Conservation (phyloP, 371 early-diverging fungal species). For the Fennellomyces sp. region DNA sequence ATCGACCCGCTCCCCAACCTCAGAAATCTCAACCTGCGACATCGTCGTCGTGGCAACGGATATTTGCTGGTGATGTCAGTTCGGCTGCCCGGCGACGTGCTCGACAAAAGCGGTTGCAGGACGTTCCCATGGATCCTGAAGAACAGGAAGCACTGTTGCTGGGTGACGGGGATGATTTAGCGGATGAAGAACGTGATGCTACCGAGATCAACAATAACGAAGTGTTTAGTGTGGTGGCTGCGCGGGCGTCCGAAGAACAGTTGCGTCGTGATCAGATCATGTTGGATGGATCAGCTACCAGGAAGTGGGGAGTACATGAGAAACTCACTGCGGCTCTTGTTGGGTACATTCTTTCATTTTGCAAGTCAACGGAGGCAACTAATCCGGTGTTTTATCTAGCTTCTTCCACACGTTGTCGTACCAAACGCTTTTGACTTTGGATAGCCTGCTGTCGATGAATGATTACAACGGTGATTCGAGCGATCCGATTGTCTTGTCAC, state of each 20-base stretch:
- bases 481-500: conserved; percentile 22
- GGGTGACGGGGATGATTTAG: conserved; percentile 14
- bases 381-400: too few species aligned
- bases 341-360: conserved; percentile 20
- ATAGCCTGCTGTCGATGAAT: conserved; percentile 25
- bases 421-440: conserved; percentile 29
- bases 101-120: conserved; percentile 3
- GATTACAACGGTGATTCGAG: conserved; percentile 17
- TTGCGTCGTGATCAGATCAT: neutral
- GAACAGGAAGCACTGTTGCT: conserved; percentile 23
- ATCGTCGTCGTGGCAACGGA: conserved; percentile 17
- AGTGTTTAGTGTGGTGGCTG: conserved; percentile 30
- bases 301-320: conserved; percentile 4
- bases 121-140: conserved; percentile 17
- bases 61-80: conserved; percentile 15
- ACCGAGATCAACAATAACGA: conserved; percentile 31
- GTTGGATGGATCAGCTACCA: neutral
- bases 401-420: conserved; percentile 46
- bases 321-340: conserved; percentile 15
- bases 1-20: neutral
- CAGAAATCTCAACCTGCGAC: neutral
- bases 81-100: neutral
- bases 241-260: conserved; percentile 15
- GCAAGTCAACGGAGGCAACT: too few species aligned
- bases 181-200: conserved; percentile 37